Evolutionary conservation across 2,329 filamentous ascomycete genomes (phyloP).

Genomic region (Phoma sp.): DNA sequence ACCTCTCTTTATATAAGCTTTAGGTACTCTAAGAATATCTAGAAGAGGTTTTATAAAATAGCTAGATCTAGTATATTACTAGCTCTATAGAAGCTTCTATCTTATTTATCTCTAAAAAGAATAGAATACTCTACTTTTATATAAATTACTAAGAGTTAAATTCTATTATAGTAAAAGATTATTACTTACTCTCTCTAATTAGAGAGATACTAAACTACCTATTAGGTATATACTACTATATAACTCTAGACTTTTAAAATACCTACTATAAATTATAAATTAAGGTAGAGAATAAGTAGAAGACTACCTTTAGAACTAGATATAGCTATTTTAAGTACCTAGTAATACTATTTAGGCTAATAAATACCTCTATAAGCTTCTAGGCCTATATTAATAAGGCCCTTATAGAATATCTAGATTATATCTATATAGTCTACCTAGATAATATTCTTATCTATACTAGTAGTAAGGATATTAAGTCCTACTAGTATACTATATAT

Average conservation of each 20-base stretch:
- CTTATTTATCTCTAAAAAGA: too few species aligned
- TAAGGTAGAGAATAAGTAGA: neutral
- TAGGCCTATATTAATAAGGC: neutral
- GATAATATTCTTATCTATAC: neutral
- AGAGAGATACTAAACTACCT: neutral
- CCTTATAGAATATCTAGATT: neutral
- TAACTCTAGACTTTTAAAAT: neutral
- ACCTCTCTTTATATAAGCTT: neutral
- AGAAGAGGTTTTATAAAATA: neutral
- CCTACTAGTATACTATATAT: neutral
- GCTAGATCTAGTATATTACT: neutral
- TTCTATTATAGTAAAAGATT: too few species aligned
- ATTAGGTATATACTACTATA: neutral
- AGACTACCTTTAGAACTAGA: neutral
- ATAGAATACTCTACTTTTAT: too few species aligned
- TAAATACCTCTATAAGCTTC: neutral
- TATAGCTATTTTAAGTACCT: neutral
- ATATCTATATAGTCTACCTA: too few species aligned
- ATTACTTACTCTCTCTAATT: too few species aligned
- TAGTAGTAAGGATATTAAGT: neutral
- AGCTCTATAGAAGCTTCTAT: neutral
- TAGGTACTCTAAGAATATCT: neutral
- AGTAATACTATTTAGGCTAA: too few species aligned
- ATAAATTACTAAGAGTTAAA: too few species aligned
- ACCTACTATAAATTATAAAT: neutral